Evolutionary conservation across 306 rosid genomes (phyloP), one percentile per base, ranked within the genome.

Genomic region (Acmispon strigosus): DNA sequence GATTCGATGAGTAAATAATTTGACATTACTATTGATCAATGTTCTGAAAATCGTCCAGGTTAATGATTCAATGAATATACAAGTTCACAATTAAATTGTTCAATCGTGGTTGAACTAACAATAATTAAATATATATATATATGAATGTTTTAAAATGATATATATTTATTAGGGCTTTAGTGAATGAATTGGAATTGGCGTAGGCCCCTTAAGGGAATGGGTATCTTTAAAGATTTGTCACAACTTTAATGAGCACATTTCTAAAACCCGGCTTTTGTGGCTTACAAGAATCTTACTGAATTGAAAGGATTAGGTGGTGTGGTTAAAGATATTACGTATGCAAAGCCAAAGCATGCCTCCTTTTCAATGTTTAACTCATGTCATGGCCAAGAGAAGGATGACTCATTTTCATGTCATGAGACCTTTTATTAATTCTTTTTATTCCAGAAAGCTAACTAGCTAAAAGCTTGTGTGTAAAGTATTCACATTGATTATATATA

Each of bases 401-500:
- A 55, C 76, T 78, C 77, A 78, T 66, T 70, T 77, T 73, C 57
- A 72, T 73, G 75, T 79, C 71, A 67, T 53, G 68, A 78, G 73
- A 44, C 78, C 80, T 81, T 83, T 79, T 65, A 80, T 63, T 75
- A 1, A 81, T 88, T 65, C 83, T 22, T 78, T 54, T 56, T 32
- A 4, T 32, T 5, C 37, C 62, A 56, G 61, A 82, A 82, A 83
- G 79, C 14, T 75, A 84, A 43, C 45, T 65, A 74, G 42, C 56
- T 67, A 79, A 82, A 80, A 57, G 87, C 92, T 91, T 82, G 78
- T 72, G 84, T 81, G 87, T 80, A 85, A 88, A 90, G 96, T 80
- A 50, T 69, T 5, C 6, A 32, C 3, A 32, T 32, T 32, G 37
- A 32, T 22, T 78, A 63, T 76, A 72, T 74, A 72, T 78, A 63